These are phyloP conservation scores for Isatis tinctoria DNA, from an alignment of 345 rosid species.

Conservation along the genomic window DNA sequence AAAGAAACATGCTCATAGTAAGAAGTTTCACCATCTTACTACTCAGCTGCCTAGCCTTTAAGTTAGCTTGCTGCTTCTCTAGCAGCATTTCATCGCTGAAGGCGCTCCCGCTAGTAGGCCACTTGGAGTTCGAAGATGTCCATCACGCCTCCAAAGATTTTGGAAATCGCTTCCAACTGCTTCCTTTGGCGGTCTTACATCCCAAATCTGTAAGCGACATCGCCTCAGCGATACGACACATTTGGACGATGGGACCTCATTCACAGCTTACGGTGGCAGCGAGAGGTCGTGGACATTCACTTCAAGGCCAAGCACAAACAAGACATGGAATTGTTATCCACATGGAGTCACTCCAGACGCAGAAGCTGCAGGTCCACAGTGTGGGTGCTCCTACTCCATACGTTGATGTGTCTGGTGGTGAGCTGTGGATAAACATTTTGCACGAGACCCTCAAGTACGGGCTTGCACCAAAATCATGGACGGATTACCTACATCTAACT, in stretches of 20 bases:
- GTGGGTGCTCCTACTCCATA: conserved; percentile 41
- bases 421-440: conserved; percentile 88
- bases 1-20: conserved; percentile 43
- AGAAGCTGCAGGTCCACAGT: conserved; percentile 40
- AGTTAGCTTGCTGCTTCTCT: conserved; percentile 56
- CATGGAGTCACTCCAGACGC: conserved; percentile 63
- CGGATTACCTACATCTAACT: conserved; percentile 86
- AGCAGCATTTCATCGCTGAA: conserved; percentile 56
- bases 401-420: conserved; percentile 87
- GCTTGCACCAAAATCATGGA: conserved; percentile 91
- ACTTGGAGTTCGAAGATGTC: conserved; percentile 60
- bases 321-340: conserved; percentile 69
- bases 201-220: conserved; percentile 82
- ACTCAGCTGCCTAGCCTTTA: conserved; percentile 56
- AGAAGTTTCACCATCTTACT: conserved; percentile 59
- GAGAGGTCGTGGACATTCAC: conserved; percentile 89
- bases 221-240: conserved; percentile 61
- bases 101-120: conserved; percentile 63
- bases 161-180: conserved; percentile 62
- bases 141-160: conserved; percentile 81
- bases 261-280: conserved; percentile 88
- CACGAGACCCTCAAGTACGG: conserved; percentile 64
- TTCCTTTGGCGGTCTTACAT: conserved; percentile 73
- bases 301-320: conserved; percentile 84
- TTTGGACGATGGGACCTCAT: conserved; percentile 78